These are phyloP conservation scores for Isatis lusitanica DNA, from an alignment of 441 rosid genomes.

Conservation along the genomic window DNA sequence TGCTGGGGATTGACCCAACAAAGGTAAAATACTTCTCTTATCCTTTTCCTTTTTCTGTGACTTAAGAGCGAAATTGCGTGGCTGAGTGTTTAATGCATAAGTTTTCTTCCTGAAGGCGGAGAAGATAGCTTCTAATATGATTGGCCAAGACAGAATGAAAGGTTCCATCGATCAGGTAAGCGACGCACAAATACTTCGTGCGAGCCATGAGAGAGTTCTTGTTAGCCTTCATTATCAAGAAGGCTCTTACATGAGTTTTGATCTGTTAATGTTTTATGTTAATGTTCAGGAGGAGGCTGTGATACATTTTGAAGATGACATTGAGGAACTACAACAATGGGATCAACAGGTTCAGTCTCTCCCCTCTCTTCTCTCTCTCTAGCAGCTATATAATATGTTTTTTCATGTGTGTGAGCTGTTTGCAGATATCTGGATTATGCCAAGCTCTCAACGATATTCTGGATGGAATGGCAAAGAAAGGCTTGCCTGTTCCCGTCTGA, in stretches of 20 bases:
- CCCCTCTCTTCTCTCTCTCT: not conserved
- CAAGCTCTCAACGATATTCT: constrained; percentile 93
- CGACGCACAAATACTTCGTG: not conserved
- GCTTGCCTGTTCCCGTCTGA: constrained; percentile 81
- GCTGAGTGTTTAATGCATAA: not conserved
- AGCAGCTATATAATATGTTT: not conserved
- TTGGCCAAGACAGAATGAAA: constrained; percentile 95
- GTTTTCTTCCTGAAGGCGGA: constrained; percentile 62
- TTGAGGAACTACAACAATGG: constrained; percentile 96
- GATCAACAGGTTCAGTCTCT: constrained; percentile 98
- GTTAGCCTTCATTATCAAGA: not conserved
- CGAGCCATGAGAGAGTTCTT: not conserved
- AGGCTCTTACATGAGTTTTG: not conserved
- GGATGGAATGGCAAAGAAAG: constrained; percentile 92
- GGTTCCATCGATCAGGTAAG: constrained; percentile 97
- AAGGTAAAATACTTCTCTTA: constrained; percentile 49
- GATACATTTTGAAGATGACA: constrained; percentile 96
- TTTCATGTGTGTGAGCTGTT: not conserved
- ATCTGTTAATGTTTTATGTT: not conserved
- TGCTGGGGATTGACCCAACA: constrained; percentile 89
- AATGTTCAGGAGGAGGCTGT: constrained; percentile 85
- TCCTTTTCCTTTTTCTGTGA: not conserved
- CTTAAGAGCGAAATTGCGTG: no score
- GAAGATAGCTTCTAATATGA: constrained; percentile 99
- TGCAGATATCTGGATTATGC: constrained; percentile 85